Percentiles rank a stretch among this genome's conserved stretches.
Conservation (phyloP, 306 rosid species). For the Trifolium pratense region DNA sequence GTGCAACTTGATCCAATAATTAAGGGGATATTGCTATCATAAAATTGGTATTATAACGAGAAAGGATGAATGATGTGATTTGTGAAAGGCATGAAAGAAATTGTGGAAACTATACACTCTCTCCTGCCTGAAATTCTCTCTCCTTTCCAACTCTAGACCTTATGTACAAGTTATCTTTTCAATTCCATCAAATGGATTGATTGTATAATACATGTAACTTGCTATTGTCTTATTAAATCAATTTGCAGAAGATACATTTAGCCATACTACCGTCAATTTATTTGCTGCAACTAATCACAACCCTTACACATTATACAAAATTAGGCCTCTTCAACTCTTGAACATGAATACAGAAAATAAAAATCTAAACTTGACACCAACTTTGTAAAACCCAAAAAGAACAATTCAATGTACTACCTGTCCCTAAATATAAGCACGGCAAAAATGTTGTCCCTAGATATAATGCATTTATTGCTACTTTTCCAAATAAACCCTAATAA, state of each 20-base stretch:
- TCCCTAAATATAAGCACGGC: too few relatives aligned
- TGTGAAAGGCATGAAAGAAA: background rate
- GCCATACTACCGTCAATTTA: background rate
- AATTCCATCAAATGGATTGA: too few relatives aligned
- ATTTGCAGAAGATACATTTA: too few relatives aligned
- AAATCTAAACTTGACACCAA: slow-evolving; percentile 14
- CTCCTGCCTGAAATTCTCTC: background rate
- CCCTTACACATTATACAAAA: too few relatives aligned
- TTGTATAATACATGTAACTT: too few relatives aligned
- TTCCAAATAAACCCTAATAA: too few relatives aligned
- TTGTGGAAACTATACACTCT: background rate
- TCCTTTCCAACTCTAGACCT: background rate
- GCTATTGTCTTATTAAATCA: background rate
- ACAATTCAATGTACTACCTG: background rate
- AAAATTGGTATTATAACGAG: background rate
- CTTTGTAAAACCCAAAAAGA: background rate
- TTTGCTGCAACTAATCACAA: too few relatives aligned
- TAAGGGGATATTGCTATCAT: background rate
- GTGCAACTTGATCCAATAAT: background rate
- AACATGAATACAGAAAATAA: background rate
- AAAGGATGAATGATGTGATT: background rate
- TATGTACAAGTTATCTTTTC: too few relatives aligned
- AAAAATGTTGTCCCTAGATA: too few relatives aligned
- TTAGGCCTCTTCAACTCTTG: background rate
- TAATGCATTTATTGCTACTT: too few relatives aligned